A percentile compares a stretch with the other conserved stretches of the same genome.
phyloP scores from a whole-genome alignment of 768 basidiomycete species.

The Kwoniella dejecticola region DNA sequence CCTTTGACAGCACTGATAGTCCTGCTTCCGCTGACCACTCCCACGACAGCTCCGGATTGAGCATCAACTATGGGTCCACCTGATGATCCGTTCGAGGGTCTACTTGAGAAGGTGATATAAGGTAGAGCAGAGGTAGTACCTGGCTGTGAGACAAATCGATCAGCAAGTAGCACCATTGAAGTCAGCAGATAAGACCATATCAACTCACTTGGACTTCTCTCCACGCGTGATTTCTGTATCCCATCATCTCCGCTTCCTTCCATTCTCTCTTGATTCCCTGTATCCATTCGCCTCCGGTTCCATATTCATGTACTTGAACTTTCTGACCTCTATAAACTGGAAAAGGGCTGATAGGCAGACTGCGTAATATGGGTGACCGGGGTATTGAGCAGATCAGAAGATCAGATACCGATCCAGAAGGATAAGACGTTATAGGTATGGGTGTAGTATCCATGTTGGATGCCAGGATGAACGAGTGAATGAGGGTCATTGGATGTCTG shows the following conservation, averaged over 20 bases:
- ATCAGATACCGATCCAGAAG: slow-evolving; percentile 16
- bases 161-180: not conserved
- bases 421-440: slow-evolving; percentile 5
- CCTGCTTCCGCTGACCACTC: slow-evolving; percentile 65
- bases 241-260: slow-evolving; percentile 22
- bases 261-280: slow-evolving; percentile 9
- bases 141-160: slow-evolving; percentile 9
- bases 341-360: slow-evolving; percentile 25
- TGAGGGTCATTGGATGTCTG: slow-evolving; percentile 1
- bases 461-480: slow-evolving; percentile 19
- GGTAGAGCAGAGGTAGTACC: slow-evolving; percentile 71
- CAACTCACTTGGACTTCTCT: slow-evolving; percentile 25
- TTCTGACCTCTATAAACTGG: slow-evolving; percentile 20
- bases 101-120: slow-evolving; percentile 62
- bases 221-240: slow-evolving; percentile 26
- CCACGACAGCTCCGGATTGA: slow-evolving; percentile 66
- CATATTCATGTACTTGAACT: slow-evolving; percentile 14
- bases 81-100: slow-evolving; percentile 68
- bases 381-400: slow-evolving; percentile 10
- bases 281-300: not conserved
- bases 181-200: not conserved
- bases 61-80: slow-evolving; percentile 70
- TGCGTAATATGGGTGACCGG: not conserved
- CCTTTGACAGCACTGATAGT: slow-evolving; percentile 65
- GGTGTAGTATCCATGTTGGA: not conserved